Evolutionary conservation across 75 land plant genomes (phyloP).

Genomic region (Pinus taeda): DNA sequence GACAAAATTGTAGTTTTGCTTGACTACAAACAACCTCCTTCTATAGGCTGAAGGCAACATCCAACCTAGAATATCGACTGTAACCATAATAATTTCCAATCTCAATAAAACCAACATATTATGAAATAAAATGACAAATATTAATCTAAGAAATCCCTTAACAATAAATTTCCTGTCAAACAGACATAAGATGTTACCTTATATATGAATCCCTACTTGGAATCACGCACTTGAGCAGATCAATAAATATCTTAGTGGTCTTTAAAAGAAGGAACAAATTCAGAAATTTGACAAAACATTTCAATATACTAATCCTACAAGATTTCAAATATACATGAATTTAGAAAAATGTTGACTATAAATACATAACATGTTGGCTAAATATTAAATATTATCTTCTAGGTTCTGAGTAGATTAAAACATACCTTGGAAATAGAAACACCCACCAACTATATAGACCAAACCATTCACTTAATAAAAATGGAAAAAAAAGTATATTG

Average conservation of each 20-base stretch:
- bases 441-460: too few relatives aligned
- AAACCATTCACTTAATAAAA: too few relatives aligned
- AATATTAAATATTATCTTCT: neutral
- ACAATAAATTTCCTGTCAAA: neutral
- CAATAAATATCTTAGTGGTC: slow-evolving; percentile 71
- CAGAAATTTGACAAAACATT: neutral
- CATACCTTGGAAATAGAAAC: too few relatives aligned
- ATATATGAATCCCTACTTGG: slow-evolving; percentile 62
- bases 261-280: neutral
- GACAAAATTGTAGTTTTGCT: neutral
- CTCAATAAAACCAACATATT: neutral
- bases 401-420: too few relatives aligned
- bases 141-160: neutral
- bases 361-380: neutral
- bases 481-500: too few relatives aligned
- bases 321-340: neutral
- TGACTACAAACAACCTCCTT: neutral
- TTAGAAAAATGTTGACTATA: too few relatives aligned
- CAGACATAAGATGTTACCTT: slow-evolving; percentile 34
- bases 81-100: neutral
- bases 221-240: slow-evolving; percentile 74
- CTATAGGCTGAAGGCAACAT: neutral
- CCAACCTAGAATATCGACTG: neutral
- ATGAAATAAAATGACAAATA: neutral
- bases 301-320: neutral